Evolutionary conservation across 2,329 filamentous ascomycete genomes (phyloP), one percentile per base, ranked within the genome.

Genomic region (Tolypocladium nubicola): DNA sequence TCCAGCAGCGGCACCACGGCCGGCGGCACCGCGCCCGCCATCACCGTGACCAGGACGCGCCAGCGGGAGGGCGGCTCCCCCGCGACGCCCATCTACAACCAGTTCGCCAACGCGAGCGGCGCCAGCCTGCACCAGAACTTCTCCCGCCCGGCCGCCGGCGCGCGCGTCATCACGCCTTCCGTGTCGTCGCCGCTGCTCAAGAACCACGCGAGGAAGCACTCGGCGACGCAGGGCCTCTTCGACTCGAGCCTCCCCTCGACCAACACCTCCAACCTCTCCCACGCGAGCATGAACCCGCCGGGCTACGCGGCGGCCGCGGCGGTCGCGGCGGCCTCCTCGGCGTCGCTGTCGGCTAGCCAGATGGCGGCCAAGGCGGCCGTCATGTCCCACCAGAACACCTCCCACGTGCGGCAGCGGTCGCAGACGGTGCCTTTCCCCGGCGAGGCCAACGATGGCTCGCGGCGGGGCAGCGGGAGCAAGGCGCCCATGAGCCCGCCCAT

Each of bases 321-420:
- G 26, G 62, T 70, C 14, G 69, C 76, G 5, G 52, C 41, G 9
- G 55, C 58, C 1, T 45, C 60, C 14, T 57, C 60, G 30, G 33
- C 49, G 37, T 54, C 57, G 33, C 71, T 83, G 60, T 79, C 79
- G 1, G 84, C 88, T n/a, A 90, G 87, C 70, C 86, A 90, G 70
- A 90, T 91, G 61, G 89, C 89, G 43, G 88, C 88, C 21, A 88
- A 91, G 71, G 85, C 88, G 11, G 89, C 89, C 57, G 84, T 88
- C 66, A 84, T 89, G 75, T 82, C 82, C 39, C 81, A 86, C 65
- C 78, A 82, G 65, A 75, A 76, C 49, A 69, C 64, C 63, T 68
- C 71, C 52, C 79, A 81, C 64, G 76, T 70, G 58, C 78, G 89
- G 23, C 88, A 90, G 68, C 82, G 88, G 55, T 91, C 88, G 16